Conservation (phyloP, 1,284 basidiomycete genomes). For the Moesziomyces antarcticus region DNA sequence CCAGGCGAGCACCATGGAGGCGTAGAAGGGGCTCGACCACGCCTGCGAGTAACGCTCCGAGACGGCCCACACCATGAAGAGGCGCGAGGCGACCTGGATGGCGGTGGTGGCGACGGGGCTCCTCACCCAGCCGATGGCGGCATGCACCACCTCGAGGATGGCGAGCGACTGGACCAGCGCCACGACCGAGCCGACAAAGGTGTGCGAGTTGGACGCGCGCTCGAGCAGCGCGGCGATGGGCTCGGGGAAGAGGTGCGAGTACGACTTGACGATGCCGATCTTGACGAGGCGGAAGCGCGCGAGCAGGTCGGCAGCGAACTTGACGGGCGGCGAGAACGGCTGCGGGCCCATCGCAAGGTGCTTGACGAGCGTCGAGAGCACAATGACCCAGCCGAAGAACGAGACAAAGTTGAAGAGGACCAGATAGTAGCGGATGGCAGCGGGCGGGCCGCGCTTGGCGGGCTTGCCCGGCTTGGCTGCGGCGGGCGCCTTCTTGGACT, state of each 20-base stretch:
- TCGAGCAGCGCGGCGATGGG: constrained; percentile 43
- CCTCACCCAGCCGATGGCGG: constrained; percentile 82
- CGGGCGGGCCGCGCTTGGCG: constrained; percentile 29
- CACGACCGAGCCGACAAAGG: constrained; percentile 54
- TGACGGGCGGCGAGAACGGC: constrained; percentile 32
- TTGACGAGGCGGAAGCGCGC: constrained; percentile 50
- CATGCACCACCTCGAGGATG: constrained; percentile 73
- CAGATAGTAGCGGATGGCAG: constrained; percentile 47
- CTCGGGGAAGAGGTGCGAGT: constrained; percentile 40
- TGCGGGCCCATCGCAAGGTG: constrained; percentile 54
- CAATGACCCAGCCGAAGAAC: constrained; percentile 61
- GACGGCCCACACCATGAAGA: constrained; percentile 84
- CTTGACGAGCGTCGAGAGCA: constrained; percentile 56
- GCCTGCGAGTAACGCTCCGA: constrained; percentile 58
- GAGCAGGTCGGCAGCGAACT: constrained; percentile 32
- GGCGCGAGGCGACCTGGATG: constrained; percentile 86
- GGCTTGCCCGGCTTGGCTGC: constrained; percentile 20
- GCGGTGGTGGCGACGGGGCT: constrained; percentile 83
- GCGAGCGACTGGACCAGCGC: constrained; percentile 57
- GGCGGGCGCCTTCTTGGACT: constrained; percentile 22
- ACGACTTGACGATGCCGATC: constrained; percentile 46
- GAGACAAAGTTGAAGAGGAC: constrained; percentile 57
- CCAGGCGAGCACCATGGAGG: constrained; percentile 94
- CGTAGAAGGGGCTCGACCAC: constrained; percentile 79
- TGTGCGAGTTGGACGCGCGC: constrained; percentile 50